Percentiles rank a stretch among this genome's conserved stretches.
These are phyloP conservation scores for Bryoerythrophyllum caledonicum DNA, from an alignment of 225 moss, liverwort and hornwort genomes.

Conservation along the genomic window DNA sequence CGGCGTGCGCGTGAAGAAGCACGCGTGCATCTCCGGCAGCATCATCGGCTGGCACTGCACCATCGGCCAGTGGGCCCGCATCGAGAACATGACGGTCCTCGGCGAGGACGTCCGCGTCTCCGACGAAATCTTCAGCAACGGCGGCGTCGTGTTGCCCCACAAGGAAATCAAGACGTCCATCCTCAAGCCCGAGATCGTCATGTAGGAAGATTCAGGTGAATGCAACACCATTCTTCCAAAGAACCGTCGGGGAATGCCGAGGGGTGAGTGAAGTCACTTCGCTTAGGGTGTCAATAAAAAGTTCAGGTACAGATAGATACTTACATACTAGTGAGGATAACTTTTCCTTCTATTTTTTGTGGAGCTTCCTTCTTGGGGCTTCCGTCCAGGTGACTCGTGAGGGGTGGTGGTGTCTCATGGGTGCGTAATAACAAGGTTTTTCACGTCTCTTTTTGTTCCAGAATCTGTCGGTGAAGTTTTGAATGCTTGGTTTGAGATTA, in stretches of 20 bases:
- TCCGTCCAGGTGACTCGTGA: conserved; percentile 33
- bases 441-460: background rate
- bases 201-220: conserved; percentile 37
- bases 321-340: no score
- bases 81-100: conserved; percentile 95
- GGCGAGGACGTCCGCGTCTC: conserved; percentile 94
- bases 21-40: conserved; percentile 87
- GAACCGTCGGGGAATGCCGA: no score
- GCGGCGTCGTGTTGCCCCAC: conserved; percentile 91
- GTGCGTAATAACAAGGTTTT: conserved; percentile 32
- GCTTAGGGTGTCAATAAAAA: no score
- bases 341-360: conserved; percentile 23
- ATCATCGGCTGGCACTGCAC: conserved; percentile 98
- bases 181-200: conserved; percentile 90
- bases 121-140: conserved; percentile 95
- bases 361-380: conserved; percentile 25
- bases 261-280: no score
- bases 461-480: no score
- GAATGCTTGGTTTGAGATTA: no score
- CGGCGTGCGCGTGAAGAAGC: conserved; percentile 91
- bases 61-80: conserved; percentile 90
- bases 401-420: conserved; percentile 31
- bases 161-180: conserved; percentile 96
- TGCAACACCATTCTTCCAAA: no score
- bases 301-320: no score